A percentile compares a stretch with the other conserved stretches of the same genome.
Evolutionary conservation across 352 stramenopile species (phyloP).

Genomic region (Peronospora belbahrii): DNA sequence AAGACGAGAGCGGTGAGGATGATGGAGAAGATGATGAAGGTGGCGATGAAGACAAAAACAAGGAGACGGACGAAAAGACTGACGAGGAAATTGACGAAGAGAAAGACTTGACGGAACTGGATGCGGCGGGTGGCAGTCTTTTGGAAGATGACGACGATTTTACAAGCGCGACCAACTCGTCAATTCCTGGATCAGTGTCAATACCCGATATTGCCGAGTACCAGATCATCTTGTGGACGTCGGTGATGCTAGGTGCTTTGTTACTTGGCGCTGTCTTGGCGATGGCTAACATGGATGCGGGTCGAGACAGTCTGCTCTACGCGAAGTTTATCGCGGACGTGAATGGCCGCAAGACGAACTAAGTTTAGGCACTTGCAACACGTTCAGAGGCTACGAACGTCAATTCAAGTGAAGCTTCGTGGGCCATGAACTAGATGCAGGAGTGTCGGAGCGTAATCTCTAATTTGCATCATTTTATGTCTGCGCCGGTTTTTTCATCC

Average conservation of each 20-base stretch:
- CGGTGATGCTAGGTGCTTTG: constrained; percentile 38
- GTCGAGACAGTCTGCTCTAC: constrained; percentile 74
- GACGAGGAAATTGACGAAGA: constrained; percentile 9
- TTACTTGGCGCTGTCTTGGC: constrained; percentile 22
- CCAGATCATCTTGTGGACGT: constrained; percentile 82
- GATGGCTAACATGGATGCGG: constrained; percentile 66
- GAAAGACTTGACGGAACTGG: constrained; percentile 10
- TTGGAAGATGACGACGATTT: constrained; percentile 18
- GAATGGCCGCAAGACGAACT: constrained; percentile 48
- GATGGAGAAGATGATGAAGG: constrained; percentile 8
- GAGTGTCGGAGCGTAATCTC: constrained; percentile 21
- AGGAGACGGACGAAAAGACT: constrained; percentile 7
- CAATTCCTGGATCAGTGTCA: constrained; percentile 23
- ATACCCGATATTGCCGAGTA: constrained; percentile 66
- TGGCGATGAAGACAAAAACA: constrained; percentile 7
- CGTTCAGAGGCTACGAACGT: background rate
- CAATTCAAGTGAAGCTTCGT: constrained; percentile 3
- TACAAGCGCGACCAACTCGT: constrained; percentile 20
- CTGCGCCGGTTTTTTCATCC: background rate
- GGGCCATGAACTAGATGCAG: constrained; percentile 2
- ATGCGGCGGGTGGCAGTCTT: constrained; percentile 18
- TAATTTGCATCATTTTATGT: constrained; percentile 21
- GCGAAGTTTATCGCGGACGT: constrained; percentile 75
- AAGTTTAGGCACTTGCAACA: constrained; percentile 13
- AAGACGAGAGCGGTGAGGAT: constrained; percentile 9